Conservation (phyloP, 2,329 filamentous ascomycete genomes). For the Fusarium sterilihyphosum region DNA sequence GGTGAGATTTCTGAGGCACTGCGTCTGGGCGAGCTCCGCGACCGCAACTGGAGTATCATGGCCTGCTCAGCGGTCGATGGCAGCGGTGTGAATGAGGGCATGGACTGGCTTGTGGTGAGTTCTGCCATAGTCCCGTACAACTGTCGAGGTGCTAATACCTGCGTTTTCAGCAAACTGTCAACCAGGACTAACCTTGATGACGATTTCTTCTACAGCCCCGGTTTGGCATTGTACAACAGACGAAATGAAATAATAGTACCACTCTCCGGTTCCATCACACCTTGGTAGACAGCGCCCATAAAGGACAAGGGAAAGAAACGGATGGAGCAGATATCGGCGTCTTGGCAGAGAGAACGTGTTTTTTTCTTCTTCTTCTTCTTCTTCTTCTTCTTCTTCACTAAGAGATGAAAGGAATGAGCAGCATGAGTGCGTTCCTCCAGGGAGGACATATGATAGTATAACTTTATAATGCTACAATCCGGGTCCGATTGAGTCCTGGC, state of each 20-base stretch:
- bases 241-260: slow-evolving; percentile 46
- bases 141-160: slow-evolving; percentile 8
- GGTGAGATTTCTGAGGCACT: slow-evolving; percentile 96
- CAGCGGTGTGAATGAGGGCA: slow-evolving; percentile 92
- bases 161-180: slow-evolving; percentile 49
- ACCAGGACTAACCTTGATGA: slow-evolving; percentile 44
- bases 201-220: slow-evolving; percentile 29
- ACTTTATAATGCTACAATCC: slow-evolving; percentile 41
- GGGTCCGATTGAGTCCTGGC: slow-evolving; percentile 33
- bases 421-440: slow-evolving; percentile 6
- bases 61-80: slow-evolving; percentile 97
- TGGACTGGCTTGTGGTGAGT: slow-evolving; percentile 97
- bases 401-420: slow-evolving; percentile 9
- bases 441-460: slow-evolving; percentile 39
- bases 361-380: no score
- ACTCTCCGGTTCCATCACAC: slow-evolving; percentile 42
- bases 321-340: slow-evolving; percentile 35
- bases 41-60: slow-evolving; percentile 99
- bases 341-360: slow-evolving; percentile 23
- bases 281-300: slow-evolving; percentile 41
- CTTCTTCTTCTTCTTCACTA: background rate
- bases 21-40: slow-evolving; percentile 87
- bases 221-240: slow-evolving; percentile 47
- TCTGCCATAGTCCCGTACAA: no score
- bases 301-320: slow-evolving; percentile 18